Percentiles rank a stretch among this genome's conserved stretches.
These are phyloP conservation scores for Solanum etuberosum DNA, from an alignment of 257 asterid genomes.

Conservation along the genomic window DNA sequence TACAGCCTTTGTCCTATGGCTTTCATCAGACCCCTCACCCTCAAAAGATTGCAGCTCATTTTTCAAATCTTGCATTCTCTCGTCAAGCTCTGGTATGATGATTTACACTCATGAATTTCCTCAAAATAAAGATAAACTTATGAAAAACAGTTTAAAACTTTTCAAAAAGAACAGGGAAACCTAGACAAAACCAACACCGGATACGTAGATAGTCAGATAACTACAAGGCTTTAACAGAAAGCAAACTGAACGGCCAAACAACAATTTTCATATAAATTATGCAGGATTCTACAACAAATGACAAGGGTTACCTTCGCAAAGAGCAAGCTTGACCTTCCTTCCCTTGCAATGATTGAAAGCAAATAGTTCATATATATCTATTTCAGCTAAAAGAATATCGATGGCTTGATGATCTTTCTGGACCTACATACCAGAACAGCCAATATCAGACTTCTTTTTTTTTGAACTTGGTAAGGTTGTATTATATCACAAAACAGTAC, in stretches of 20 bases:
- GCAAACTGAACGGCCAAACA: background rate
- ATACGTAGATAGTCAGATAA: background rate
- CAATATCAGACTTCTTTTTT: too few relatives aligned
- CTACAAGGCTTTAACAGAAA: background rate
- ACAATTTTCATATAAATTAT: background rate
- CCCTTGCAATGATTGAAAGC: constrained; percentile 94
- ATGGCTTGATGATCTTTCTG: constrained; percentile 90
- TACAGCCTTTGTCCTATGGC: constrained; percentile 57
- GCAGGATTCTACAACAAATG: background rate
- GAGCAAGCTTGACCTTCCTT: constrained; percentile 94
- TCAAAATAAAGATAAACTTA: background rate
- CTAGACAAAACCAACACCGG: background rate
- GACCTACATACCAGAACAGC: constrained; percentile 3
- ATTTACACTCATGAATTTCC: background rate
- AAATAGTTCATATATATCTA: constrained; percentile 94
- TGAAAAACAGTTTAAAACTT: background rate
- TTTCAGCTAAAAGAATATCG: constrained; percentile 94
- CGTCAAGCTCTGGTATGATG: constrained; percentile 81
- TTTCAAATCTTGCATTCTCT: constrained; percentile 92
- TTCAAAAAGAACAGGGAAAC: background rate
- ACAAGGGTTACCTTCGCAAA: constrained; percentile 68
- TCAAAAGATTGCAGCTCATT: constrained; percentile 76
- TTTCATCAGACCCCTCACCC: constrained; percentile 75
- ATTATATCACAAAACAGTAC: too few relatives aligned
- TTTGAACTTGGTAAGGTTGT: too few relatives aligned